Conservation (phyloP, 257 asterid genomes). For the Gentiana macrophylla region DNA sequence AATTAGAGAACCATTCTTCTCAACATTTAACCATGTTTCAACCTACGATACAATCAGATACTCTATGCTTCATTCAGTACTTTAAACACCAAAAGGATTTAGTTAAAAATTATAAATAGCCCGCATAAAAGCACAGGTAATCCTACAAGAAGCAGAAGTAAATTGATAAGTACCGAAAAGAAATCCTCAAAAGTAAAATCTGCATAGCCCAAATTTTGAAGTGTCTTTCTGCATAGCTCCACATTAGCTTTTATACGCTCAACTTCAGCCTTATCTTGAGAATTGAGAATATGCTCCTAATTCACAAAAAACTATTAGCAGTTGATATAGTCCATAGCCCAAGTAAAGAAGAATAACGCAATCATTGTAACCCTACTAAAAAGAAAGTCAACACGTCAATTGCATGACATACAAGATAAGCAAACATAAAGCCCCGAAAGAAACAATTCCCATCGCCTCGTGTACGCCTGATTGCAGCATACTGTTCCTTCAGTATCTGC, state of each 20-base stretch:
- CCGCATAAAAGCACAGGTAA: conserved; percentile 1
- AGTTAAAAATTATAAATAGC: not conserved
- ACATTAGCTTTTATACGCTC: conserved; percentile 50
- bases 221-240: conserved; percentile 80
- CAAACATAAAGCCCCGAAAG: conserved; percentile 96
- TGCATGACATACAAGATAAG: conserved; percentile 64
- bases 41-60: no score
- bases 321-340: conserved; percentile 1
- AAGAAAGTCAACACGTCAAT: conserved; percentile 1
- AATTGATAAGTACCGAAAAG: conserved; percentile 42
- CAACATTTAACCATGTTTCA: no score
- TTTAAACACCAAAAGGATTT: not conserved
- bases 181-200: conserved; percentile 98
- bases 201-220: conserved; percentile 74
- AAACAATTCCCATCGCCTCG: conserved; percentile 98
- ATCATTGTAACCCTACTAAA: no score
- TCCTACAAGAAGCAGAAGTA: conserved; percentile 5
- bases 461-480: conserved; percentile 80
- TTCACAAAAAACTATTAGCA: conserved; percentile 17
- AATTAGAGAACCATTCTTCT: no score
- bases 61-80: not conserved
- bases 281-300: conserved; percentile 77
- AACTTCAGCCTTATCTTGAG: conserved; percentile 75
- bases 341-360: no score
- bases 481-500: conserved; percentile 67